phyloP scores from a whole-genome alignment of 129 eudicot genomes.

The Sambucus nigra region DNA sequence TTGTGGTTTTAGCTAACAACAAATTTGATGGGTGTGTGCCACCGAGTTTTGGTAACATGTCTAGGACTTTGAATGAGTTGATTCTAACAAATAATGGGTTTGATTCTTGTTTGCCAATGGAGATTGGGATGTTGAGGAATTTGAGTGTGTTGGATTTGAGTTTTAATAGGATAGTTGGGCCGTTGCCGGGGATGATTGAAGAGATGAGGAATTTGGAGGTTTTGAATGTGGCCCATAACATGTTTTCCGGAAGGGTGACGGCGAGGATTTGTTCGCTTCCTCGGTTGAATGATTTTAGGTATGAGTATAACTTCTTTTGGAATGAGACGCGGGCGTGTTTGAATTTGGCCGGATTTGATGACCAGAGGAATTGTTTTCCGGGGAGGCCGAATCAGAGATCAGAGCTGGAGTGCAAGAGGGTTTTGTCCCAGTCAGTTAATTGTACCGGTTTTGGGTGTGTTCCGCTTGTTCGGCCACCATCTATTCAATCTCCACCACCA shows the following conservation, averaged over 20 bases:
- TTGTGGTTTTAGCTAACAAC: constrained; percentile 57
- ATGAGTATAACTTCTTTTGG: constrained; percentile 43
- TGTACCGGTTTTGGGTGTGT: constrained; percentile 33
- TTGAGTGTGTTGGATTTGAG: constrained; percentile 56
- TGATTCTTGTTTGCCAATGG: constrained; percentile 45
- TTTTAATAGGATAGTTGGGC: constrained; percentile 35
- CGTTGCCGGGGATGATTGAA: constrained; percentile 37
- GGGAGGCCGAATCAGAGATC: constrained; percentile 37
- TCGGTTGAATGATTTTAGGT: constrained; percentile 25
- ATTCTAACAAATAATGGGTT: constrained; percentile 34
- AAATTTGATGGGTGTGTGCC: constrained; percentile 60
- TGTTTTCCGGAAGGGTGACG: constrained; percentile 39
- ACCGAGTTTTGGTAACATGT: constrained; percentile 42
- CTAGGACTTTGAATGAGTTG: constrained; percentile 40
- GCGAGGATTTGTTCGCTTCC: constrained; percentile 44
- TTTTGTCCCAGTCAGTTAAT: constrained; percentile 28
- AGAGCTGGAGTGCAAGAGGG: constrained; percentile 26
- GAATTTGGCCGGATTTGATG: constrained; percentile 27
- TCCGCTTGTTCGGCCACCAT: constrained; percentile 14
- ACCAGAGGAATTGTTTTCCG: constrained; percentile 39
- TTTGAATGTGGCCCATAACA: constrained; percentile 40
- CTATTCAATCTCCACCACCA: constrained; percentile 7
- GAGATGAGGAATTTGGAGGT: constrained; percentile 34
- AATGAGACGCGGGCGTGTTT: constrained; percentile 17
- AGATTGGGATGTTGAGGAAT: constrained; percentile 44